Base-by-base conservation (phyloP, 495 filamentous ascomycete species). In the Penicillium pancosmium region DNA sequence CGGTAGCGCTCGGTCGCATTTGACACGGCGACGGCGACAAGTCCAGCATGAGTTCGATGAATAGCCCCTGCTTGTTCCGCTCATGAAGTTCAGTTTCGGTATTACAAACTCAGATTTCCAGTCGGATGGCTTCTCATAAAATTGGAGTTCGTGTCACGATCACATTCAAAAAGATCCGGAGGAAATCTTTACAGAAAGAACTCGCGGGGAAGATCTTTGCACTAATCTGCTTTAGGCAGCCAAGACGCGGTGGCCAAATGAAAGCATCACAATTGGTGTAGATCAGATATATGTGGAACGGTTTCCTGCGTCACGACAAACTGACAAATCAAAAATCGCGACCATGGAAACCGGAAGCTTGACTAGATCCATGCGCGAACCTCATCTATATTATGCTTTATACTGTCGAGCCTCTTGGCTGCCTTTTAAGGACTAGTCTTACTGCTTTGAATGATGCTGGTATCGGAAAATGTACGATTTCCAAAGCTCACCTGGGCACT, bases 1-100 rank as follows among this genome's bases (percentile, higher is more conserved):
- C 3, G 64, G 64, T 15, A 67, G 57, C 41, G 23, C n/a, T 40
- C 61, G 64, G 38, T 67, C 64, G 52, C 64, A 67, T 54, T 61
- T 58, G 31, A 57, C 38, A 5, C 64, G 61, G 7, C 60, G 64
- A 21, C 60, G 64, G 36, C 64, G 61, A 61, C 64, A 67, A 0
- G 61, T 67, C 61, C 64, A 67, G 31, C 64, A 67, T 13, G 64
- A 47, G 8, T 41, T 47, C 12, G 52, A 16, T 15, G 40, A 31
- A 19, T 25, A 27, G 2, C 2, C 23, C 10, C 9, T 23, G 1
- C n/a, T 48, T 12, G 16, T 6, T 16, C 5, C 16, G 15, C 16
- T 44, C 41, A 44, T 44, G 41, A 44, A 19, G 36, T 6, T 13
- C 36, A 38, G 36, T 3, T 38, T 38, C 36, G 1, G 4, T 13